Evolutionary conservation across 1,284 basidiomycete genomes (phyloP).

Genomic region (Cryptococcus maquisensis): DNA sequence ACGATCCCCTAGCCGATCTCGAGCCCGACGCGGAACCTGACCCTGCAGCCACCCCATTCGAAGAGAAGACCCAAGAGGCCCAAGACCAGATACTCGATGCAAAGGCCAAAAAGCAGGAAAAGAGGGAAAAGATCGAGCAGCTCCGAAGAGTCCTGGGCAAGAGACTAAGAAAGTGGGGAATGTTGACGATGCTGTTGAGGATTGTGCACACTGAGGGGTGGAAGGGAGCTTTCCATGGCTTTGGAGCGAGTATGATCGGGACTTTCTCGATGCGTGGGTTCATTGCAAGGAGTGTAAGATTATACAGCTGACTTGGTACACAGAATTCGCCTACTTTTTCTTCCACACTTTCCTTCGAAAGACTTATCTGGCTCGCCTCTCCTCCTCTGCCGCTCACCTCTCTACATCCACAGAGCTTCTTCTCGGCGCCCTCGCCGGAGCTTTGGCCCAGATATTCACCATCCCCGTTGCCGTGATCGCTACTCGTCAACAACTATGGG

Average conservation of each 20-base stretch:
- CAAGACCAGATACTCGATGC: conserved; percentile 18
- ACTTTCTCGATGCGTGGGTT: conserved; percentile 90
- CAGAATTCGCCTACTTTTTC: conserved; percentile 99
- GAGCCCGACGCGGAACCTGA: conserved; percentile 3
- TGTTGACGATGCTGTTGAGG: conserved; percentile 62
- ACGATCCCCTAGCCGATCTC: conserved; percentile 15
- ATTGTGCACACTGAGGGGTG: conserved; percentile 77
- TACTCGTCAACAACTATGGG: conserved; percentile 88
- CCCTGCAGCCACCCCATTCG: neutral
- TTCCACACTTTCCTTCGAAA: conserved; percentile 86
- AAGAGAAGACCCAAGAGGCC: neutral
- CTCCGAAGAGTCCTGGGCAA: conserved; percentile 8
- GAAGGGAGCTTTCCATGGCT: conserved; percentile 82
- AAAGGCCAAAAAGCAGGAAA: conserved; percentile 49
- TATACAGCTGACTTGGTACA: neutral
- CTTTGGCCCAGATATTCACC: conserved; percentile 94
- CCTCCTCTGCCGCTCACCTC: conserved; percentile 43
- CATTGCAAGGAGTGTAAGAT: neutral
- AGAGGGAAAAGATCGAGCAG: neutral
- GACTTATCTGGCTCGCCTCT: conserved; percentile 42
- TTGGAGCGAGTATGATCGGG: conserved; percentile 96
- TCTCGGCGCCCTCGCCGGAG: conserved; percentile 88
- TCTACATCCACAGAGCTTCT: conserved; percentile 78
- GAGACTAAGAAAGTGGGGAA: conserved; percentile 42
- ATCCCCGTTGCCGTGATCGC: conserved; percentile 98